Percentiles rank a stretch among this genome's conserved stretches.
These are phyloP conservation scores for Talaromyces ruber DNA, from an alignment of 495 filamentous ascomycete genomes.

Conservation along the genomic window DNA sequence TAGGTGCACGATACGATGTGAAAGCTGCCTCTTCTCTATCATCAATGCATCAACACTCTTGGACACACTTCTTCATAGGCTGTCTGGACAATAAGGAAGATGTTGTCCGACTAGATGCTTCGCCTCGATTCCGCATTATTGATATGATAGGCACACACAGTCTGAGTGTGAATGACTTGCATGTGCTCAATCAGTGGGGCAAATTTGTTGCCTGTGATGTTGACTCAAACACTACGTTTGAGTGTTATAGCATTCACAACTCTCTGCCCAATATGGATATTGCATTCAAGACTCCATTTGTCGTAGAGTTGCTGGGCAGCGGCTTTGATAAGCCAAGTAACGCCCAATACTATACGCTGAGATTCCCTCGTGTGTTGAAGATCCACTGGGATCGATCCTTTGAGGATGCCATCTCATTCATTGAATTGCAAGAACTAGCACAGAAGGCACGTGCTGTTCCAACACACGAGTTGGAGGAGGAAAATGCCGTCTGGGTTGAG, in stretches of 20 bases:
- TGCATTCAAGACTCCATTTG: slow-evolving; percentile 52
- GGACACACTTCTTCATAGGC: slow-evolving; percentile 74
- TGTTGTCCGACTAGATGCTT: slow-evolving; percentile 40
- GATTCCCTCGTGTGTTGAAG: slow-evolving; percentile 56
- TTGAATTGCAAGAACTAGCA: slow-evolving; percentile 49
- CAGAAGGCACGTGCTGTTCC: slow-evolving; percentile 32
- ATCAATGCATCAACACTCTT: slow-evolving; percentile 42
- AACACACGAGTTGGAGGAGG: slow-evolving; percentile 33
- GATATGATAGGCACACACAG: slow-evolving; percentile 41
- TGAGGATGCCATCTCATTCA: slow-evolving; percentile 45
- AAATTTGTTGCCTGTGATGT: slow-evolving; percentile 24
- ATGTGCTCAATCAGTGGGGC: slow-evolving; percentile 44
- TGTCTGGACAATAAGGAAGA: slow-evolving; percentile 66
- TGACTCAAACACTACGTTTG: slow-evolving; percentile 20
- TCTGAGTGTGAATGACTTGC: slow-evolving; percentile 40
- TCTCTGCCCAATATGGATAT: slow-evolving; percentile 26
- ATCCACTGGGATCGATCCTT: slow-evolving; percentile 50
- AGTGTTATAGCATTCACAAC: slow-evolving; percentile 22
- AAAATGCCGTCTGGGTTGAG: slow-evolving; percentile 45
- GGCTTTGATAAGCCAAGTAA: slow-evolving; percentile 56
- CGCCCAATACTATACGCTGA: slow-evolving; percentile 48
- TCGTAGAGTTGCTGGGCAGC: slow-evolving; percentile 55
- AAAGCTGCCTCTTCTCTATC: slow-evolving; percentile 38
- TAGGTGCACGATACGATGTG: slow-evolving; percentile 62
- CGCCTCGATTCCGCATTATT: slow-evolving; percentile 58